A percentile compares a stretch with the other conserved stretches of the same genome.
These are phyloP conservation scores for Phytophthora nicotianae DNA, from an alignment of 352 stramenopile species.

Conservation along the genomic window DNA sequence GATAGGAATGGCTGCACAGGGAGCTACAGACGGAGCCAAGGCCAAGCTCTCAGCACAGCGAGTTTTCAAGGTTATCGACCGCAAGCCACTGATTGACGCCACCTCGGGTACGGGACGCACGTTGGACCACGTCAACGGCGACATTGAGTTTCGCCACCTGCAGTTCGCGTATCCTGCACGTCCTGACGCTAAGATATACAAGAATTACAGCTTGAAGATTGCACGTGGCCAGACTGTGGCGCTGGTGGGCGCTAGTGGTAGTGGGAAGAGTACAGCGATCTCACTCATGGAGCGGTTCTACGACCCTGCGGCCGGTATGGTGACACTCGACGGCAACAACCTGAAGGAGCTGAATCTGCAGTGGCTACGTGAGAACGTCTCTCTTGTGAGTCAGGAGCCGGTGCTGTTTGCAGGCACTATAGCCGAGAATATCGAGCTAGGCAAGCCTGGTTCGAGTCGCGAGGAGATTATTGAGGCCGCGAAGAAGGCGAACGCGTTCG, in stretches of 20 bases:
- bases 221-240: constrained; percentile 41
- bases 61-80: constrained; percentile 46
- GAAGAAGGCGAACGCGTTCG: constrained; percentile 44
- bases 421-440: constrained; percentile 42
- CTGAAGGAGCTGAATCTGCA: constrained; percentile 42
- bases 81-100: constrained; percentile 37
- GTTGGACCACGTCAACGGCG: constrained; percentile 31
- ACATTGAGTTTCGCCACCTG: constrained; percentile 44
- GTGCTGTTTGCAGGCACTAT: constrained; percentile 45
- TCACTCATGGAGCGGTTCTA: constrained; percentile 44
- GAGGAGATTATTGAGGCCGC: constrained; percentile 42
- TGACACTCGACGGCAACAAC: constrained; percentile 36
- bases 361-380: constrained; percentile 41
- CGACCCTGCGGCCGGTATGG: constrained; percentile 34
- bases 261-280: constrained; percentile 44
- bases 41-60: constrained; percentile 37
- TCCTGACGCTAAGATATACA: constrained; percentile 46
- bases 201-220: constrained; percentile 43
- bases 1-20: constrained; percentile 43
- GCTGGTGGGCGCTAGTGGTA: constrained; percentile 40
- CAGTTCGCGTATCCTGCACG: constrained; percentile 41
- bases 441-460: constrained; percentile 37
- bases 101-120: constrained; percentile 28
- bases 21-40: constrained; percentile 37
- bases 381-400: constrained; percentile 42